Percentiles rank a stretch among this genome's conserved stretches.
Evolutionary conservation across 2,329 filamentous ascomycete genomes (phyloP).

Genomic region (Fusarium sp.): DNA sequence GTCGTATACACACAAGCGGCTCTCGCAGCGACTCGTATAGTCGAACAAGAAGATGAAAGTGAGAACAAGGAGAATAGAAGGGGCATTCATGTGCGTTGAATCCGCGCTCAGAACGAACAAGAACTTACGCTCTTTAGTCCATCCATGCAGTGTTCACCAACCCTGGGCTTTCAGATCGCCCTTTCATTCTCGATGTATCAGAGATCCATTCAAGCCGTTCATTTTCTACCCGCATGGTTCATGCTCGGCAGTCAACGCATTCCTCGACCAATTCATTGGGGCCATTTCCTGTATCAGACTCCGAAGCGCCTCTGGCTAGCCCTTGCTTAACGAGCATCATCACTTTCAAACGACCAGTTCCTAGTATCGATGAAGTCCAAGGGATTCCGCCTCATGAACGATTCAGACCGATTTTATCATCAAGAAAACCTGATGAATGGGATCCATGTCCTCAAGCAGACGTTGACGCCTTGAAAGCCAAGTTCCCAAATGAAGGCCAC

Average conservation of each 20-base stretch:
- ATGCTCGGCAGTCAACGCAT: constrained; percentile 58
- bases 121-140: constrained; percentile 53
- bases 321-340: constrained; percentile 64
- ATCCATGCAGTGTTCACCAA: constrained; percentile 68
- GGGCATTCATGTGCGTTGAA: constrained; percentile 54
- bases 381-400: constrained; percentile 56
- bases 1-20: constrained; percentile 54
- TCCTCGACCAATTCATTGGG: constrained; percentile 53
- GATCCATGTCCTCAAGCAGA: constrained; percentile 59
- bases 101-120: neutral
- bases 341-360: constrained; percentile 61
- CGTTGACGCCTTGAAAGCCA: constrained; percentile 54
- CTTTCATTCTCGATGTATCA: constrained; percentile 64
- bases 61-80: constrained; percentile 36
- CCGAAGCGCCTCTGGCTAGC: constrained; percentile 52
- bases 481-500: constrained; percentile 53
- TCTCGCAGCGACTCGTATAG: constrained; percentile 51
- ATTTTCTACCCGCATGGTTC: constrained; percentile 63
- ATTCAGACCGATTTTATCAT: constrained; percentile 56
- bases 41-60: constrained; percentile 49
- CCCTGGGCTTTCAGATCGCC: constrained; percentile 59
- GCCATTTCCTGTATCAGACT: constrained; percentile 56
- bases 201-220: constrained; percentile 58
- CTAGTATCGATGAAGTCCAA: constrained; percentile 54
- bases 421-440: constrained; percentile 56